A percentile compares a stretch with the other conserved stretches of the same genome.
Conservation (phyloP, 139 green algal species). For the Gonium pectorale region DNA sequence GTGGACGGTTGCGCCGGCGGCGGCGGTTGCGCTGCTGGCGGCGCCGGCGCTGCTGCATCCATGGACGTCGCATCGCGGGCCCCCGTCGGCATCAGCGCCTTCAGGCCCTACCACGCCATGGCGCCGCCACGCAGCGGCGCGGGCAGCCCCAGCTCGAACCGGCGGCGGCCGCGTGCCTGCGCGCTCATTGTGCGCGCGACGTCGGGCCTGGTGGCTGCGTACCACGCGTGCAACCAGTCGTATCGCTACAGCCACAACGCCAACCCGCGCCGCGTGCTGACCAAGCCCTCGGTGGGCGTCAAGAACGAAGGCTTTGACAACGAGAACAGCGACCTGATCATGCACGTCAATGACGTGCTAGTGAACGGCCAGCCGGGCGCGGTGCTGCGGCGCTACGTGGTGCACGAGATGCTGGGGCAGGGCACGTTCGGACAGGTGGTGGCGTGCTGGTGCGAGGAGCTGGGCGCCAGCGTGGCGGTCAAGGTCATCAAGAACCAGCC, state of each 20-base stretch:
- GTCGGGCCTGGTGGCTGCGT: constrained; percentile 12
- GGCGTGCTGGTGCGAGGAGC: constrained; percentile 69
- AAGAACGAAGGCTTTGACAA: constrained; percentile 90
- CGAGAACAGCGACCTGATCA: constrained; percentile 88
- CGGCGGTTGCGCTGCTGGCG: not conserved
- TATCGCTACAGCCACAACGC: constrained; percentile 56
- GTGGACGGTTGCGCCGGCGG: not conserved
- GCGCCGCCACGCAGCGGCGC: not conserved
- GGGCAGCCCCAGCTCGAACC: not conserved
- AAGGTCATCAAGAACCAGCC: constrained; percentile 99
- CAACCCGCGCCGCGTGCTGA: constrained; percentile 74
- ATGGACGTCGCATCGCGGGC: no score
- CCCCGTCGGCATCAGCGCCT: constrained; percentile 1
- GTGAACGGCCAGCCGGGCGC: constrained; percentile 51
- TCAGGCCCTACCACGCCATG: constrained; percentile 29
- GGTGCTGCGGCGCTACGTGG: constrained; percentile 71
- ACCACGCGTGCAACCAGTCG: constrained; percentile 7
- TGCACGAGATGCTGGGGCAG: constrained; percentile 87
- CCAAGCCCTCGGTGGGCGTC: constrained; percentile 71
- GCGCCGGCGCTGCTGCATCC: not conserved
- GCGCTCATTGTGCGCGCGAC: constrained; percentile 25
- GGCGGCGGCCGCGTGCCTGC: not conserved
- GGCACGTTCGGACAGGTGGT: constrained; percentile 98
- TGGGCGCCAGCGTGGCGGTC: constrained; percentile 58
- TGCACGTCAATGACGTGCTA: constrained; percentile 81